Evolutionary conservation across 2,329 filamentous ascomycete genomes (phyloP).

Genomic region (Microcyclosporella mali): DNA sequence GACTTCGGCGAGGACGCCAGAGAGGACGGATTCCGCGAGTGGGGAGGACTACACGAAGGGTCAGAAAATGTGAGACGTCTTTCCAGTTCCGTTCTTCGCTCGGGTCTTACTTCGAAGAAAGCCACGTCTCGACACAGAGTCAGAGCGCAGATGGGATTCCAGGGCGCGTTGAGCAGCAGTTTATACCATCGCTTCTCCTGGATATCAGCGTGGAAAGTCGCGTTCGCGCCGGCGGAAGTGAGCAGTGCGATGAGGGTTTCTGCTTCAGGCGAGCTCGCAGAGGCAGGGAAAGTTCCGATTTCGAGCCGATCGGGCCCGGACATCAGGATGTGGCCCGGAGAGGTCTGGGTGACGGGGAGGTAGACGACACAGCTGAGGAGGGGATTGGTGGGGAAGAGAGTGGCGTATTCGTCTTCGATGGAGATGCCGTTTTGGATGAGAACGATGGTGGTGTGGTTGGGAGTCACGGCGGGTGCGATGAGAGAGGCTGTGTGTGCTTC

Average conservation of each 20-base stretch:
- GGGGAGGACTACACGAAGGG: too few relatives aligned
- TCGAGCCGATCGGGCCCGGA: slow-evolving; percentile 44
- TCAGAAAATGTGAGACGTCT: too few relatives aligned
- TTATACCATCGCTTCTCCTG: slow-evolving; percentile 56
- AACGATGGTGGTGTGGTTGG: slow-evolving; percentile 47
- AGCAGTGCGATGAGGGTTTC: slow-evolving; percentile 31
- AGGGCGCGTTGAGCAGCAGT: slow-evolving; percentile 55
- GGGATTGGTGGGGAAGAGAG: slow-evolving; percentile 46
- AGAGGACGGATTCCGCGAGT: slow-evolving; percentile 33
- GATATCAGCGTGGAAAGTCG: slow-evolving; percentile 48
- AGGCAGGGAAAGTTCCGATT: slow-evolving; percentile 45
- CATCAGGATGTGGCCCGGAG: slow-evolving; percentile 44
- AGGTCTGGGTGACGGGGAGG: slow-evolving; percentile 46
- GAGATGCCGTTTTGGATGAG: slow-evolving; percentile 58
- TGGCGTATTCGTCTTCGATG: slow-evolving; percentile 51
- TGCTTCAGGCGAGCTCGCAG: slow-evolving; percentile 11
- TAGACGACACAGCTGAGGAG: slow-evolving; percentile 54
- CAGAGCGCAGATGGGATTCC: slow-evolving; percentile 56
- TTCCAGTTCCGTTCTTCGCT: too few relatives aligned
- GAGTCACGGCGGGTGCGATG: slow-evolving; percentile 37
- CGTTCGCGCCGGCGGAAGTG: slow-evolving; percentile 39
- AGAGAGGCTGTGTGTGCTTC: slow-evolving; percentile 30
- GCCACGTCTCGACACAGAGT: slow-evolving; percentile 48
- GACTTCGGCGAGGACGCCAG: slow-evolving; percentile 43
- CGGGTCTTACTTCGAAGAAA: slow-evolving; percentile 44